These are phyloP conservation scores for Phlyctochytrium arcticum DNA, from an alignment of 192 early-diverging fungal genomes.

Conservation along the genomic window DNA sequence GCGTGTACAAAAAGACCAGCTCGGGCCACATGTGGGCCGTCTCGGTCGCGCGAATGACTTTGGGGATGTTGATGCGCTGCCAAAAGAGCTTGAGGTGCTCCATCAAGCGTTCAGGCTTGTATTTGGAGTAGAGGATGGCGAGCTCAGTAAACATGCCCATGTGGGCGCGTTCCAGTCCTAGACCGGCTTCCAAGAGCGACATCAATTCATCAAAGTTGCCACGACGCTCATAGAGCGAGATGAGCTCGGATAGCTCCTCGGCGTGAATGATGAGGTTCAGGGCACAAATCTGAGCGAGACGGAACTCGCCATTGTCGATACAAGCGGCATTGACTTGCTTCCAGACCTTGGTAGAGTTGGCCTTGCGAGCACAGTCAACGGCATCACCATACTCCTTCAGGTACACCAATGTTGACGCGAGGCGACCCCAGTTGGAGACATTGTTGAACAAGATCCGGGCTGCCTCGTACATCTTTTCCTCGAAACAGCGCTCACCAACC, in stretches of 20 bases:
- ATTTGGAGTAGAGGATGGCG: conserved; percentile 95
- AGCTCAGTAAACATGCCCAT: conserved; percentile 99
- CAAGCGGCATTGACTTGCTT: conserved; percentile 98
- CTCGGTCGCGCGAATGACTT: conserved; percentile 95
- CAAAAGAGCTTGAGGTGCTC: conserved; percentile 97
- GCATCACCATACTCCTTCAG: conserved; percentile 93
- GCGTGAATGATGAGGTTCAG: conserved; percentile 94
- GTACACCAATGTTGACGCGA: conserved; percentile 94
- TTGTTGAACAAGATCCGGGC: conserved; percentile 93
- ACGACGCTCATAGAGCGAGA: conserved; percentile 78
- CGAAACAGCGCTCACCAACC: conserved; percentile 95
- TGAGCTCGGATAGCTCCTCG: conserved; percentile 85
- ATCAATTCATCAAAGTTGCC: conserved; percentile 93
- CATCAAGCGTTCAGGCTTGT: conserved; percentile 91
- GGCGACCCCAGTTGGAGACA: conserved; percentile 95
- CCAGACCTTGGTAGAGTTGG: conserved; percentile 98
- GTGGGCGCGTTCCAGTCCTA: conserved; percentile 96
- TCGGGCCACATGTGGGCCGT: conserved; percentile 93
- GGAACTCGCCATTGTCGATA: conserved; percentile 92
- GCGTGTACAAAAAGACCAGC: conserved; percentile 96
- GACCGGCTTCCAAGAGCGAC: conserved; percentile 83
- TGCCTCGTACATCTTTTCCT: conserved; percentile 84
- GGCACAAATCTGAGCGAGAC: conserved; percentile 97
- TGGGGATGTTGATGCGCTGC: conserved; percentile 98
- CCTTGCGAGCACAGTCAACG: conserved; percentile 98